Evolutionary conservation across 192 early-diverging fungal genomes (phyloP).

Genomic region (Geosiphon pyriformis): DNA sequence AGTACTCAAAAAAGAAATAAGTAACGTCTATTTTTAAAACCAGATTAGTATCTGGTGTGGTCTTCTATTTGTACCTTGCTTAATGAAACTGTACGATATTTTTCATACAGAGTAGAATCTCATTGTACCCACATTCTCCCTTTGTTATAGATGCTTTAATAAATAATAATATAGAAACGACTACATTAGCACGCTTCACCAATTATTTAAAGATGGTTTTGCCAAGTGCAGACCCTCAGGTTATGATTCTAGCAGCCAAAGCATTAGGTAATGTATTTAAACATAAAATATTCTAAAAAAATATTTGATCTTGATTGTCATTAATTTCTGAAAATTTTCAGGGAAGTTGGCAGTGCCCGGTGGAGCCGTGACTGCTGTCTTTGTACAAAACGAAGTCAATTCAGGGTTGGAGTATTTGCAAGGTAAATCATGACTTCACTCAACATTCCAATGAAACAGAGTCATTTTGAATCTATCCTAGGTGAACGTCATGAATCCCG

Average conservation of each 20-base stretch:
- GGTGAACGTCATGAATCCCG: conserved; percentile 74
- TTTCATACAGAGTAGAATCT: too few species aligned
- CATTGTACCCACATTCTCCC: too few species aligned
- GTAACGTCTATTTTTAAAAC: too few species aligned
- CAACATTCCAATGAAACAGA: background rate
- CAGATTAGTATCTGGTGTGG: too few species aligned
- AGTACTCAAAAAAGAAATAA: too few species aligned
- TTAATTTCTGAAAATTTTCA: conserved; percentile 19
- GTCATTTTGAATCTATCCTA: conserved; percentile 19
- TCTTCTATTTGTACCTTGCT: too few species aligned
- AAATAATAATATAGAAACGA: conserved; percentile 24
- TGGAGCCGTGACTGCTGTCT: conserved; percentile 64
- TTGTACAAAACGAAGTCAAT: conserved; percentile 75
- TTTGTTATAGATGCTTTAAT: conserved; percentile 14
- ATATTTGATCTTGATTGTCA: background rate
- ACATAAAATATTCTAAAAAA: background rate
- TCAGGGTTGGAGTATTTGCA: conserved; percentile 75
- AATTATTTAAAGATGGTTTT: conserved; percentile 71
- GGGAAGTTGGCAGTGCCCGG: conserved; percentile 52
- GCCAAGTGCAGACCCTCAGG: conserved; percentile 54
- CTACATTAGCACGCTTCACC: conserved; percentile 50
- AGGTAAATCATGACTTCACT: conserved; percentile 36
- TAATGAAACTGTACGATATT: too few species aligned
- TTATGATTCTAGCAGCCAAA: conserved; percentile 67
- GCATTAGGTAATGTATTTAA: conserved; percentile 52